Percentiles rank a stretch among this genome's conserved stretches.
These are phyloP conservation scores for Chenopodium suecicum DNA, from an alignment of 148 eudicot genomes.

Conservation along the genomic window DNA sequence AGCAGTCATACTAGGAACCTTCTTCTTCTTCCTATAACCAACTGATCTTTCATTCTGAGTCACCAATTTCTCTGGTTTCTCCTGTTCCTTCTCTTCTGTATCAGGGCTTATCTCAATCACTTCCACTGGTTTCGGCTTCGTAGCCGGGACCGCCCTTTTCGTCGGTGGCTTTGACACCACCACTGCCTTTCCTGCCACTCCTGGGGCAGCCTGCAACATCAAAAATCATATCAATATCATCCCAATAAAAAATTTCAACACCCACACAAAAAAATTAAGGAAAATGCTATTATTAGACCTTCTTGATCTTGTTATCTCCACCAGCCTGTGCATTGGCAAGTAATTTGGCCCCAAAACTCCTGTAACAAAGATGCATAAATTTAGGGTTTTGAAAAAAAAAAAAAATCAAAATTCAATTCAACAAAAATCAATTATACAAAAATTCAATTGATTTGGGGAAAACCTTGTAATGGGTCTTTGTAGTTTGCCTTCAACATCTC, in stretches of 20 bases:
- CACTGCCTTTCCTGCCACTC: slow-evolving; percentile 23
- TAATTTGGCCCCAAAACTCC: slow-evolving; percentile 56
- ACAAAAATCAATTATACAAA: neutral
- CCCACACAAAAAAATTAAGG: neutral
- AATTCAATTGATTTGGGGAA: neutral
- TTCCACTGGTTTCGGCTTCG: slow-evolving; percentile 46
- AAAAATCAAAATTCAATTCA: neutral
- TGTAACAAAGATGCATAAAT: slow-evolving; percentile 16
- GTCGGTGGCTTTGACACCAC: slow-evolving; percentile 35
- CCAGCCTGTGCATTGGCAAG: slow-evolving; percentile 68
- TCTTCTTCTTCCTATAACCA: slow-evolving; percentile 37
- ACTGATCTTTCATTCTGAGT: slow-evolving; percentile 29
- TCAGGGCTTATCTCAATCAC: slow-evolving; percentile 79
- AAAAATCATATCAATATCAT: slow-evolving; percentile 1
- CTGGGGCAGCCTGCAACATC: slow-evolving; percentile 26
- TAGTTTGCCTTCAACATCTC: slow-evolving; percentile 41
- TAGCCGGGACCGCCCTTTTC: slow-evolving; percentile 36
- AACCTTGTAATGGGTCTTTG: slow-evolving; percentile 61
- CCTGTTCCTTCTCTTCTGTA: slow-evolving; percentile 34
- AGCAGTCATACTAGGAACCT: slow-evolving; percentile 42
- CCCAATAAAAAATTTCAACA: neutral
- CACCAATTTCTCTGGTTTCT: slow-evolving; percentile 19
- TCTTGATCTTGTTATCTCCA: slow-evolving; percentile 52
- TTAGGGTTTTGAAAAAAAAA: neutral
- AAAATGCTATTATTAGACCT: neutral